Evolutionary conservation across 2,329 filamentous ascomycete genomes (phyloP).

Genomic region (Scopulariopsis brevicaulis): DNA sequence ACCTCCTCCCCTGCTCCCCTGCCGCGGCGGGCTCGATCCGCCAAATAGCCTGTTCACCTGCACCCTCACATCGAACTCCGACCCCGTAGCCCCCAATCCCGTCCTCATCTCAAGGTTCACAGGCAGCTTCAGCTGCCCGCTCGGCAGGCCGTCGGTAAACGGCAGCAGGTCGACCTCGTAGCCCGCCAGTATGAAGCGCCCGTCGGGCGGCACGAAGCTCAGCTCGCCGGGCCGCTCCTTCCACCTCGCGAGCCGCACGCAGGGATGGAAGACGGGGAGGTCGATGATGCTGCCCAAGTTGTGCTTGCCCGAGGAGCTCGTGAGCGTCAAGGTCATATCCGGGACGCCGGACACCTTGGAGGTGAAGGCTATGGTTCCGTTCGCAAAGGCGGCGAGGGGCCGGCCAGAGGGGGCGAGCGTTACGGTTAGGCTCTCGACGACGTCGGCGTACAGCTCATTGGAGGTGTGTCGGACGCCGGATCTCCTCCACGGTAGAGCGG

Average conservation of each 20-base stretch:
- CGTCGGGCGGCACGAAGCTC: slow-evolving; percentile 94
- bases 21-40: slow-evolving; percentile 29
- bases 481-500: slow-evolving; percentile 72
- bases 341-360: slow-evolving; percentile 91
- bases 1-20: slow-evolving; percentile 16
- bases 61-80: slow-evolving; percentile 82
- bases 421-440: slow-evolving; percentile 80
- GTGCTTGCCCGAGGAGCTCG: slow-evolving; percentile 70
- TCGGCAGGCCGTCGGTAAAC: slow-evolving; percentile 43
- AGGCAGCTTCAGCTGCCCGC: slow-evolving; percentile 65
- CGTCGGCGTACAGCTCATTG: slow-evolving; percentile 93
- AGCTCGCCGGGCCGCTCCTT: slow-evolving; percentile 78
- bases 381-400: slow-evolving; percentile 74
- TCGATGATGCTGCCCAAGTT: slow-evolving; percentile 66
- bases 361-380: slow-evolving; percentile 90
- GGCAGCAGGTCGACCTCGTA: slow-evolving; percentile 91
- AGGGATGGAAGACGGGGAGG: slow-evolving; percentile 90
- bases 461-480: slow-evolving; percentile 91
- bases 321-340: slow-evolving; percentile 73
- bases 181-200: slow-evolving; percentile 82
- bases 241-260: slow-evolving; percentile 84
- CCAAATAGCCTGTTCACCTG: slow-evolving; percentile 49
- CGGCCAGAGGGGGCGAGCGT: slow-evolving; percentile 85
- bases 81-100: slow-evolving; percentile 59
- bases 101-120: slow-evolving; percentile 75